Evolutionary conservation across 2,329 filamentous ascomycete genomes (phyloP), one percentile per base, ranked within the genome.

Genomic region (Penicillium nordicum): DNA sequence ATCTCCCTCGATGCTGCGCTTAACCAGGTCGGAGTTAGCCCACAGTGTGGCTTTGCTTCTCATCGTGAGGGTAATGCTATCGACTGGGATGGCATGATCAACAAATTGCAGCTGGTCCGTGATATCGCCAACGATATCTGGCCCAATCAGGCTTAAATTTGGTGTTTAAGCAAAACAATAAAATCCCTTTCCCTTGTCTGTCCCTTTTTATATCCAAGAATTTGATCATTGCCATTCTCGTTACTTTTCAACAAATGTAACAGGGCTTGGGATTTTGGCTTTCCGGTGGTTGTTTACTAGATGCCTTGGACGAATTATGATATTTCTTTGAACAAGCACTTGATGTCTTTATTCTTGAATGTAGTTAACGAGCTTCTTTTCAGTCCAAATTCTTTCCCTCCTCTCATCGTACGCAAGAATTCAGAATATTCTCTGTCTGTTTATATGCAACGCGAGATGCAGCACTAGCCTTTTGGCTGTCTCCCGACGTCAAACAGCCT

Each of bases 21-120:
- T 12, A 81, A 87, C 73, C 83, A 86, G 63, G 76, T 92, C 46
- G 81, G 81, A 53, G 81, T 90, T 18, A 88, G 84, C 68, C 87
- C 88, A 0, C 88, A 90, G 76, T 89, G 87, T 69, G 87, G 86
- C 6, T 89, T 89, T 72, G 89, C 88, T 36, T 89, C 85, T 36
- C 88, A 92, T 69, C 84, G 87, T 63, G 85, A 82, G 65, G 89
- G 88, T 0, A 91, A 92, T 68, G 81, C 84, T 14, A 78, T 92
- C 52, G 82, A 80, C 23, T 78, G 84, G 60, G 83, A 89, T 44
- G 88, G 89, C 59, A 87, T 92, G 85, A 84, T 84, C 75, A 84
- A 82, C 72, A 92, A 92, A 78, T 74, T 92, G 66, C 78, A 82
- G 62, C 75, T 92, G 50, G 87, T 92, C 18, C 82, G 88, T 61